Evolutionary conservation across 2,329 filamentous ascomycete genomes (phyloP).

Genomic region (Alternaria brassicae): DNA sequence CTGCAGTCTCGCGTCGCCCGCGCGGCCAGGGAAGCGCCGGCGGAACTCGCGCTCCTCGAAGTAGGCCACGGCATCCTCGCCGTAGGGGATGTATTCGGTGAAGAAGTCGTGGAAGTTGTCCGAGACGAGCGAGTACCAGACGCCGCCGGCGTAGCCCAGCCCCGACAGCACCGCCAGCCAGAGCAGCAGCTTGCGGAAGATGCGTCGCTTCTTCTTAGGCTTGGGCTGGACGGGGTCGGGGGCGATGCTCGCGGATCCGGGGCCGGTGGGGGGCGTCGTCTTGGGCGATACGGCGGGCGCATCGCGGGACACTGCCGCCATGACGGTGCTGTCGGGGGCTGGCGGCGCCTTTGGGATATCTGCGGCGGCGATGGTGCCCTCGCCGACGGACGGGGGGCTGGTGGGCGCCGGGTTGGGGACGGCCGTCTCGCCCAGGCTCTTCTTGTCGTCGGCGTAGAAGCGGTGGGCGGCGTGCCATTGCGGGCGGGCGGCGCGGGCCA

Average conservation of each 20-base stretch:
- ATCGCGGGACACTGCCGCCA: constrained; percentile 24
- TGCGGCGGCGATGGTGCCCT: constrained; percentile 57
- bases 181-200: constrained; percentile 75
- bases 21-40: constrained; percentile 72
- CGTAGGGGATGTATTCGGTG: constrained; percentile 93
- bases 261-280: constrained; percentile 51
- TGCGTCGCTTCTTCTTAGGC: constrained; percentile 70
- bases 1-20: constrained; percentile 51
- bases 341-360: constrained; percentile 58
- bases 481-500: constrained; percentile 43
- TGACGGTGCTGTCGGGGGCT: constrained; percentile 50
- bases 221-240: constrained; percentile 55
- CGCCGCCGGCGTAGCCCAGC: constrained; percentile 82
- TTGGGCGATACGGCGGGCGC: constrained; percentile 43
- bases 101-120: constrained; percentile 99
- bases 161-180: constrained; percentile 78
- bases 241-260: constrained; percentile 52
- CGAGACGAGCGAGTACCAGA: constrained; percentile 90
- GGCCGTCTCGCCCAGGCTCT: constrained; percentile 51
- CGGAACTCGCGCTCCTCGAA: constrained; percentile 94
- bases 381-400: constrained; percentile 31
- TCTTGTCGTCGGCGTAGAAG: constrained; percentile 59
- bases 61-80: constrained; percentile 92
- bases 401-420: constrained; percentile 45
- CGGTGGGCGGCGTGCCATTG: constrained; percentile 53